A percentile compares a stretch with the other conserved stretches of the same genome.
Conservation (phyloP, 2,329 filamentous ascomycete genomes). For the Trematosphaeria pertusa region DNA sequence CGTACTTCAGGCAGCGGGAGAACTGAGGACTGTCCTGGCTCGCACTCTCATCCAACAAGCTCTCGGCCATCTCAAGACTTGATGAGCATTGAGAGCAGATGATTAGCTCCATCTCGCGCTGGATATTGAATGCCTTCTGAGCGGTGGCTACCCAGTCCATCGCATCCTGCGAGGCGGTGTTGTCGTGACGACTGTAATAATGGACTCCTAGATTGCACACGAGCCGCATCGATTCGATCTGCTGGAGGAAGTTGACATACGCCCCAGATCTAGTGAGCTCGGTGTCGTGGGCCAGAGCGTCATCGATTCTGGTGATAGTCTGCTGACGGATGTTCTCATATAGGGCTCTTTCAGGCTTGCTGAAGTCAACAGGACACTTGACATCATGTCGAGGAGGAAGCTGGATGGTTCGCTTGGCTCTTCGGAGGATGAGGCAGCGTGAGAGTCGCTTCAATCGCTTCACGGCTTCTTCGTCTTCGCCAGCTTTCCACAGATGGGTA, state of each 20-base stretch:
- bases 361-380: conserved; percentile 47
- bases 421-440: conserved; percentile 48
- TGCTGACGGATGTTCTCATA: conserved; percentile 42
- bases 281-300: conserved; percentile 33
- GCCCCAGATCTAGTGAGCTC: conserved; percentile 17
- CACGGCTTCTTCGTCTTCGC: conserved; percentile 46
- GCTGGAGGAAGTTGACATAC: conserved; percentile 54
- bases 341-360: conserved; percentile 38
- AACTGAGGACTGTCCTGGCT: conserved; percentile 13
- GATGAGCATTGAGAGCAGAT: conserved; percentile 20
- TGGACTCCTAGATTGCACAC: conserved; percentile 56
- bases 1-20: conserved; percentile 21
- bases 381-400: conserved; percentile 49
- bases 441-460: conserved; percentile 51
- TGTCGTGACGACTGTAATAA: conserved; percentile 36
- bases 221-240: conserved; percentile 55
- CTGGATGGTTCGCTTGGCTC: conserved; percentile 49
- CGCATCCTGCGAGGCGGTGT: conserved; percentile 1
- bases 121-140: conserved; percentile 21
- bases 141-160: conserved; percentile 13
- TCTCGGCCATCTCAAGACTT: conserved; percentile 9
- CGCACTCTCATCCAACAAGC: conserved; percentile 3
- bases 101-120: conserved; percentile 18
- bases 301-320: conserved; percentile 28
- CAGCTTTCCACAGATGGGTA: conserved; percentile 48